Percentiles rank a stretch among this genome's conserved stretches.
phyloP scores from a whole-genome alignment of 179 eudicot genomes.

The Silene vulgaris region DNA sequence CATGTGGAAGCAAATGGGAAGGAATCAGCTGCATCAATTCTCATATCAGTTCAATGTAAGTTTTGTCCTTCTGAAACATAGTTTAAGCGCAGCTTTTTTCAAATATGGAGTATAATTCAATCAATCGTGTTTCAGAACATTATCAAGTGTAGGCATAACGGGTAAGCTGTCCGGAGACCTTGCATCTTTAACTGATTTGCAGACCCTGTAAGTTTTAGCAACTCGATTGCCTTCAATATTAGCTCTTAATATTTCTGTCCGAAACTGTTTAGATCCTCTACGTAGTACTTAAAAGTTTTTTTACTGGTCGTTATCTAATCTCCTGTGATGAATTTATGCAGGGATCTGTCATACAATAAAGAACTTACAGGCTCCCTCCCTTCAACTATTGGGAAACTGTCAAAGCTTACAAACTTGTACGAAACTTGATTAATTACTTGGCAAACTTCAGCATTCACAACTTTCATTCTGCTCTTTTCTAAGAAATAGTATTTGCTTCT shows the following conservation, averaged over 20 bases:
- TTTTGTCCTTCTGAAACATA: background rate
- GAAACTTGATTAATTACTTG: constrained; percentile 20
- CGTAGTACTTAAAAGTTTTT: too few relatives aligned
- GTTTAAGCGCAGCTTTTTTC: background rate
- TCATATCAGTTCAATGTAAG: constrained; percentile 34
- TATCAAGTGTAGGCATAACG: constrained; percentile 33
- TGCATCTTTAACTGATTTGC: constrained; percentile 27
- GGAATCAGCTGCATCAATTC: constrained; percentile 31
- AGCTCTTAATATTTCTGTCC: background rate
- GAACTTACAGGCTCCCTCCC: constrained; percentile 65
- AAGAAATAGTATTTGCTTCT: constrained; percentile 3
- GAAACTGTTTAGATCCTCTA: background rate
- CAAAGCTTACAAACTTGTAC: constrained; percentile 56
- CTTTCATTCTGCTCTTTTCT: background rate
- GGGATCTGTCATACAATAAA: constrained; percentile 71
- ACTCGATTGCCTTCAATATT: background rate
- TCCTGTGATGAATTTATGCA: constrained; percentile 23
- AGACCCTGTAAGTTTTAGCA: constrained; percentile 31
- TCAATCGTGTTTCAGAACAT: constrained; percentile 26
- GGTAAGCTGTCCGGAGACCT: constrained; percentile 39
- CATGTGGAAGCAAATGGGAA: constrained; percentile 40
- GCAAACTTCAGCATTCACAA: constrained; percentile 3
- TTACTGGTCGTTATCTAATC: background rate
- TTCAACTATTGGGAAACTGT: constrained; percentile 45
- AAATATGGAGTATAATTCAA: background rate